phyloP scores from a whole-genome alignment of 495 filamentous ascomycete genomes.

The Thermothielavioides terrestris region DNA sequence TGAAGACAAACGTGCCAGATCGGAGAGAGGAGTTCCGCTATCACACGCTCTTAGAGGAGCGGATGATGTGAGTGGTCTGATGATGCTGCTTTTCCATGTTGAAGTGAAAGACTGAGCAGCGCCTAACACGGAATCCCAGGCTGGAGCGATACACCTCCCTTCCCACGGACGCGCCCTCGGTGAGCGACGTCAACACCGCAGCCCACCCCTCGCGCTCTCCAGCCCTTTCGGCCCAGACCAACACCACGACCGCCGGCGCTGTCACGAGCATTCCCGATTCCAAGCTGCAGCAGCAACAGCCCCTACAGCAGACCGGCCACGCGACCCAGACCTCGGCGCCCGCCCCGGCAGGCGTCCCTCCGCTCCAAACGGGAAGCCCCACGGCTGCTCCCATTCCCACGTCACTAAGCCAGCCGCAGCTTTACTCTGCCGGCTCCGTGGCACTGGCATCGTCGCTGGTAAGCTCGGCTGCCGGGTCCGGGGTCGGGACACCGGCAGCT shows the following conservation, averaged over 20 bases:
- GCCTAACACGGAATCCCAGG: no score
- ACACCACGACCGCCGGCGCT: slow-evolving; percentile 7
- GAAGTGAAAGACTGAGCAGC: no score
- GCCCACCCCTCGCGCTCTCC: slow-evolving; percentile 17
- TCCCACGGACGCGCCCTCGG: slow-evolving; percentile 5
- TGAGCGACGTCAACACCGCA: background rate
- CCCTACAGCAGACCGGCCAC: slow-evolving; percentile 2
- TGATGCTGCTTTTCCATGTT: no score
- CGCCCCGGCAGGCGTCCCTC: no score
- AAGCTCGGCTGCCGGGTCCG: background rate
- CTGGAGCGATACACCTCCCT: slow-evolving; percentile 23
- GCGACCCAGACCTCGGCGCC: slow-evolving; percentile 3
- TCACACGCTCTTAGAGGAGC: slow-evolving; percentile 71
- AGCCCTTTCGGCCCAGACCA: slow-evolving; percentile 23
- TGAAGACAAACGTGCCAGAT: slow-evolving; percentile 92
- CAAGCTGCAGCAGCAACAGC: background rate
- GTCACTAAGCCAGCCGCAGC: background rate
- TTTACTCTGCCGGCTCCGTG: slow-evolving; percentile 6
- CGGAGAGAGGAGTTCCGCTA: slow-evolving; percentile 83
- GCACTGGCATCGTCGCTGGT: slow-evolving; percentile 8
- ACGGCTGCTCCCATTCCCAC: background rate
- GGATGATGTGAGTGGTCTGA: slow-evolving; percentile 77
- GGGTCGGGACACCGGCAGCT: slow-evolving; percentile 1
- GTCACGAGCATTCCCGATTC: slow-evolving; percentile 9
- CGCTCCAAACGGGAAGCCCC: no score